These are phyloP conservation scores for Boletus reticuloceps DNA, from an alignment of 768 basidiomycete genomes.

Conservation along the genomic window DNA sequence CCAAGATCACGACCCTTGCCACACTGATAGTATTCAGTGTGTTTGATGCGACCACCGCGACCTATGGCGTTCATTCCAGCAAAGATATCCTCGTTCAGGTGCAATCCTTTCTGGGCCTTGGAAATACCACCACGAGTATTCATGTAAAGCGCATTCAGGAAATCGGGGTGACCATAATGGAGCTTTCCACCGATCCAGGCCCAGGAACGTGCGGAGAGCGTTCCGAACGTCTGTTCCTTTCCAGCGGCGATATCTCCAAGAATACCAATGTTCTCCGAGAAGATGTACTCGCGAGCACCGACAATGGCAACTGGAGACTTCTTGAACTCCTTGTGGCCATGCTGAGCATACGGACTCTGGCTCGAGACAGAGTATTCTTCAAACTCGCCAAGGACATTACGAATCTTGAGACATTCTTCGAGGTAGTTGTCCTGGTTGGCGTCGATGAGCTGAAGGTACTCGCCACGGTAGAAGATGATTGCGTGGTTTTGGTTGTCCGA, in stretches of 20 bases:
- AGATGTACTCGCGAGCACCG: constrained; percentile 99
- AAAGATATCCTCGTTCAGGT: constrained; percentile 99
- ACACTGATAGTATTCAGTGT: constrained; percentile 99
- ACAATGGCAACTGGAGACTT: constrained; percentile 93
- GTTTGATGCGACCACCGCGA: constrained; percentile 96
- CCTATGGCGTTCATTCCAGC: constrained; percentile 99
- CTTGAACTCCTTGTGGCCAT: constrained; percentile 86
- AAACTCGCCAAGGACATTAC: constrained; percentile 97
- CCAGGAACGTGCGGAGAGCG: constrained; percentile 91
- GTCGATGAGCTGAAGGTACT: constrained; percentile 98
- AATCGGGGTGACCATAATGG: constrained; percentile 99
- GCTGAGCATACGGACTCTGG: constrained; percentile 90
- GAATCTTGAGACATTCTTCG: constrained; percentile 98
- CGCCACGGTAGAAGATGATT: constrained; percentile 98
- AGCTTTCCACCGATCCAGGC: constrained; percentile 98
- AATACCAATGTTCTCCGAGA: constrained; percentile 99
- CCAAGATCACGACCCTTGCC: constrained; percentile 98
- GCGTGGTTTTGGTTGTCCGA: constrained; percentile 99
- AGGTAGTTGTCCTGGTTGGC: constrained; percentile 99
- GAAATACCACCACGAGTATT: constrained; percentile 97
- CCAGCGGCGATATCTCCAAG: constrained; percentile 97
- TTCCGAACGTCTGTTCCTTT: constrained; percentile 99
- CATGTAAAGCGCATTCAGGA: constrained; percentile 98
- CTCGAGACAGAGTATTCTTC: constrained; percentile 86
- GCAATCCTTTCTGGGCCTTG: constrained; percentile 99